Evolutionary conservation across 2,329 filamentous ascomycete genomes (phyloP).

Genomic region (Sphaerostilbella broomeana): DNA sequence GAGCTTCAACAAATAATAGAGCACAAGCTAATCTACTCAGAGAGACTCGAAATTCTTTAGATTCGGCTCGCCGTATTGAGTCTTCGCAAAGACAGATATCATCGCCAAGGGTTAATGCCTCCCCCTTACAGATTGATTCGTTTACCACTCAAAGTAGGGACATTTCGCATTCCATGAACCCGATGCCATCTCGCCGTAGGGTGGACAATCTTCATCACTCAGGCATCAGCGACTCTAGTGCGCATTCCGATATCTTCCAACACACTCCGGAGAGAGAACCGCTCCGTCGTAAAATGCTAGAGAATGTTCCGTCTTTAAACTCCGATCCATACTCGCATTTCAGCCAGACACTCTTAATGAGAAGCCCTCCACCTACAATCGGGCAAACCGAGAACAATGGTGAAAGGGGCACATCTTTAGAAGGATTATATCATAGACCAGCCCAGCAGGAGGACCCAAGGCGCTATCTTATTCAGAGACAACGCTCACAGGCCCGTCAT

Average conservation of each 20-base stretch:
- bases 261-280: too few species aligned
- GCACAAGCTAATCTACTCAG: neutral
- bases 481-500: conserved; percentile 14
- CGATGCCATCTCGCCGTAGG: neutral
- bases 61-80: too few species aligned
- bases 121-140: too few species aligned
- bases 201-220: too few species aligned
- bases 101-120: too few species aligned
- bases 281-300: too few species aligned
- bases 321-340: conserved; percentile 4
- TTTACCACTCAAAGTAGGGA: too few species aligned
- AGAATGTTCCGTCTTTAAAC: too few species aligned
- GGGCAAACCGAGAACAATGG: neutral
- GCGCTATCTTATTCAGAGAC: conserved; percentile 17
- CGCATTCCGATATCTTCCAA: neutral
- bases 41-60: neutral
- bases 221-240: too few species aligned
- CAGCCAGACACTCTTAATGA: conserved; percentile 4
- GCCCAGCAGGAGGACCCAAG: conserved; percentile 18
- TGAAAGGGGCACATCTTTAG: too few species aligned
- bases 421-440: too few species aligned
- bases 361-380: conserved; percentile 2
- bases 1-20: neutral
- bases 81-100: too few species aligned
- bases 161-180: neutral